Conservation (phyloP, 306 rosid genomes). For the Dryas octopetala region DNA sequence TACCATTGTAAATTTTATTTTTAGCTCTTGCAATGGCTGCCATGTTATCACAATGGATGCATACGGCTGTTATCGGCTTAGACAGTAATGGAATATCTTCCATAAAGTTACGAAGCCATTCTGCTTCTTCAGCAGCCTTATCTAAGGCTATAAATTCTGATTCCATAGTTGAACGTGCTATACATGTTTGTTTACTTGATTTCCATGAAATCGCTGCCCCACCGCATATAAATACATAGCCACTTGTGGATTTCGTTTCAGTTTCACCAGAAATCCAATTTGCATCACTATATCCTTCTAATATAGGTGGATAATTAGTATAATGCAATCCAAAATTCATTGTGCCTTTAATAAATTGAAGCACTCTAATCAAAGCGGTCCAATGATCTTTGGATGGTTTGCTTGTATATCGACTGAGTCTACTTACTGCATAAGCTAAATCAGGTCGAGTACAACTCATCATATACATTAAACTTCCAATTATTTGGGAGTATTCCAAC, state of each 20-base stretch:
- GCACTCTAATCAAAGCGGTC: not conserved
- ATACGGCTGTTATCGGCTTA: not conserved
- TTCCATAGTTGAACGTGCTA: not conserved
- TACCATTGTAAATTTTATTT: not conserved
- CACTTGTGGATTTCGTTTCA: too few relatives aligned
- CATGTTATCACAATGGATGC: not conserved
- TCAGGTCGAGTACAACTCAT: not conserved
- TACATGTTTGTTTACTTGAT: not conserved
- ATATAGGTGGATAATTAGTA: not conserved
- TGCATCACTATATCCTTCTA: not conserved
- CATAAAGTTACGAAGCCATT: not conserved
- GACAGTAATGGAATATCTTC: not conserved
- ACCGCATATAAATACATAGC: not conserved
- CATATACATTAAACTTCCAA: not conserved
- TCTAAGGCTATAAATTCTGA: not conserved
- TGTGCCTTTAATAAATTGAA: not conserved
- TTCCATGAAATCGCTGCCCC: not conserved
- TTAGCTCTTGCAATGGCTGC: not conserved
- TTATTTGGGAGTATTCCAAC: not conserved
- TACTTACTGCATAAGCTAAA: not conserved
- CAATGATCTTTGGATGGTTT: not conserved
- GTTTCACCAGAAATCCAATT: not conserved
- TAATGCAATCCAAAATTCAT: not conserved
- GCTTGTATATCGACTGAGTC: not conserved
- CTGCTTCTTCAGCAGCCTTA: not conserved